phyloP scores from a whole-genome alignment of 768 basidiomycete genomes.

The Imleria badia region DNA sequence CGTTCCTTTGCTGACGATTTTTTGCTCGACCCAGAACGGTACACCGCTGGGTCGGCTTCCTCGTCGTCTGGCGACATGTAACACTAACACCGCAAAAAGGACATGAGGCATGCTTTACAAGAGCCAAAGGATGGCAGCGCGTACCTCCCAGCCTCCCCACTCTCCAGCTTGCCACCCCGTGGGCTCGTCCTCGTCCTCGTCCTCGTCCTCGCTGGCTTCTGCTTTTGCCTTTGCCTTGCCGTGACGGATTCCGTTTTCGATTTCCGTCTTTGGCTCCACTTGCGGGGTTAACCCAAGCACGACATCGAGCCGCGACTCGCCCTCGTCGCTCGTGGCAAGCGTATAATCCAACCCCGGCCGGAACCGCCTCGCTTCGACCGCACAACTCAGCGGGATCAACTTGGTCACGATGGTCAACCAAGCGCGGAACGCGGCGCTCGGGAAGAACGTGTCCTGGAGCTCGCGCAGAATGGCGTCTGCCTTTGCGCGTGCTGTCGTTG shows the following conservation, averaged over 20 bases:
- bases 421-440: slow-evolving; percentile 82
- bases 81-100: slow-evolving; percentile 47
- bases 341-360: slow-evolving; percentile 94
- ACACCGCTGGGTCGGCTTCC: slow-evolving; percentile 94
- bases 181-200: slow-evolving; percentile 30
- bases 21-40: slow-evolving; percentile 60
- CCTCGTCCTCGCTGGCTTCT: slow-evolving; percentile 13
- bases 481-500: slow-evolving; percentile 8
- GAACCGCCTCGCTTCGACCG: slow-evolving; percentile 83
- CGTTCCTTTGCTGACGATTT: slow-evolving; percentile 23
- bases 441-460: slow-evolving; percentile 76
- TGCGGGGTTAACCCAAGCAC: slow-evolving; percentile 84
- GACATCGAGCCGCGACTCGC: slow-evolving; percentile 80
- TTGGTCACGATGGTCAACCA: slow-evolving; percentile 78
- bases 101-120: background rate
- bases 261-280: slow-evolving; percentile 28
- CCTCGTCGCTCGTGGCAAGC: slow-evolving; percentile 83
- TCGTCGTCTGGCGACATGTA: slow-evolving; percentile 95
- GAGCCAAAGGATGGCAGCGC: slow-evolving; percentile 13
- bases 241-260: slow-evolving; percentile 7
- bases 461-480: slow-evolving; percentile 27
- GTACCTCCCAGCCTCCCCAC: slow-evolving; percentile 94
- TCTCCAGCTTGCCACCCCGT: slow-evolving; percentile 69
- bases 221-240: slow-evolving; percentile 32
- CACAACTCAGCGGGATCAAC: slow-evolving; percentile 68